Base-by-base conservation (phyloP, 2,329 filamentous ascomycete species). In the Beauveria caledonica region DNA sequence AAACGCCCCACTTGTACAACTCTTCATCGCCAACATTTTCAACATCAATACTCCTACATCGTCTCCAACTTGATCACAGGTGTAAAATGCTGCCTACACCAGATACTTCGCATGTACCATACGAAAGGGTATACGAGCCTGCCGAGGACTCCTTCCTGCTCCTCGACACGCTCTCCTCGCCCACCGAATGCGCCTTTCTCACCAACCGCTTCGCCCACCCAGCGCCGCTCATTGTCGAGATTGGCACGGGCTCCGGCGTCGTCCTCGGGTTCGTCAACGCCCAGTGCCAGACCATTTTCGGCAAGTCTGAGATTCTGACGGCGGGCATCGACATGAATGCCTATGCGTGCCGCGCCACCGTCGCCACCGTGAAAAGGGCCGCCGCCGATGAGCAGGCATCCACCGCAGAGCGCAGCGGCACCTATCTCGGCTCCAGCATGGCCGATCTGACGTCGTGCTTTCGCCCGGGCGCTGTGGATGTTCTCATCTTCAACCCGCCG, bases 91-190 rank as follows among this genome's bases (percentile, higher is more conserved):
- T 99, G 29, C 92, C 93, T 10, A 99, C 94, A 1, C 94, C 94
- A 15, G 90, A 90, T 61, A 99, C 94, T 3, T 89, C 89, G 23
- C 94, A 99, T 76, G 90, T 97, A 62, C 84, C 88, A 59, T 96
- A 92, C 75, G 84, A 90, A 72, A 86, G 88, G 60, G 87, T 97
- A 66, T 99, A 99, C 76, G 92, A 97, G 71, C 94, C 94, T 40
- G 88, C 93, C 11, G 94, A 99, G 75, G 94, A 99, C 77, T 97
- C 92, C 5, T 99, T 91, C 71, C 84, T 99, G 49, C 83, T 99
- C 53, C 84, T 99, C 33, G 93, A 99, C 76, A 96, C 92, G 0
- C 82, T 99, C 49, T 93, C 92, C 0, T 88, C 86, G 1, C 62
- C 78, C 0, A 72, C 81, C 2, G 91, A 96, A 74, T 83, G 79